Evolutionary conservation across 2,329 filamentous ascomycete species (phyloP).

Genomic region (Drechslera avenae): DNA sequence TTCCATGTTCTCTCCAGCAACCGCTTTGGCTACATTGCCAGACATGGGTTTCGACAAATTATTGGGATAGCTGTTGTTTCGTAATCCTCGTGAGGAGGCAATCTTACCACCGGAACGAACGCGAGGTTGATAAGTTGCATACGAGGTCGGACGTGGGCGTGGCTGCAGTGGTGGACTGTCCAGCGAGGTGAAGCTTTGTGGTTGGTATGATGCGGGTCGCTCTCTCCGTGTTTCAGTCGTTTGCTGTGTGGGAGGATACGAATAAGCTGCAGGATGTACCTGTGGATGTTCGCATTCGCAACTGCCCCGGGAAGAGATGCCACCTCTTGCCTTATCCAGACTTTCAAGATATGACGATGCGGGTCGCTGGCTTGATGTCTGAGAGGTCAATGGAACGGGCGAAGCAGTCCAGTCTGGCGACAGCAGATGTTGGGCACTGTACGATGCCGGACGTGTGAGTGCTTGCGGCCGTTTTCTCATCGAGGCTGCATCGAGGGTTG

Average conservation of each 20-base stretch:
- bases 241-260: conserved; percentile 15
- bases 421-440: conserved; percentile 26
- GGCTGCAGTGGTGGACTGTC: conserved; percentile 23
- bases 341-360: conserved; percentile 21
- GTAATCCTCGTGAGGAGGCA: conserved; percentile 35
- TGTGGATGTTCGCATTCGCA: conserved; percentile 21
- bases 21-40: conserved; percentile 18
- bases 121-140: conserved; percentile 30
- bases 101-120: conserved; percentile 36
- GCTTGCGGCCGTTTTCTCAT: conserved; percentile 22
- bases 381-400: conserved; percentile 25
- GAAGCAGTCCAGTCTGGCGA: conserved; percentile 32
- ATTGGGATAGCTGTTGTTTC: conserved; percentile 29
- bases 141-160: conserved; percentile 33
- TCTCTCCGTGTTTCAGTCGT: conserved; percentile 3
- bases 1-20: conserved; percentile 33
- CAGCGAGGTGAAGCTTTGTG: conserved; percentile 22
- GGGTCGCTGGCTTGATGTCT: conserved; percentile 20
- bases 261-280: conserved; percentile 23
- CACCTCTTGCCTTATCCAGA: conserved; percentile 15
- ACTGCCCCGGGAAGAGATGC: conserved; percentile 24
- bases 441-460: conserved; percentile 26
- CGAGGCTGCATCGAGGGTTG: conserved; percentile 22
- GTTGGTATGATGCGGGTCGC: conserved; percentile 22
- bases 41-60: conserved; percentile 33